phyloP scores from a whole-genome alignment of 2,329 filamentous ascomycete genomes.

The Xylariomycetidae sp. region DNA sequence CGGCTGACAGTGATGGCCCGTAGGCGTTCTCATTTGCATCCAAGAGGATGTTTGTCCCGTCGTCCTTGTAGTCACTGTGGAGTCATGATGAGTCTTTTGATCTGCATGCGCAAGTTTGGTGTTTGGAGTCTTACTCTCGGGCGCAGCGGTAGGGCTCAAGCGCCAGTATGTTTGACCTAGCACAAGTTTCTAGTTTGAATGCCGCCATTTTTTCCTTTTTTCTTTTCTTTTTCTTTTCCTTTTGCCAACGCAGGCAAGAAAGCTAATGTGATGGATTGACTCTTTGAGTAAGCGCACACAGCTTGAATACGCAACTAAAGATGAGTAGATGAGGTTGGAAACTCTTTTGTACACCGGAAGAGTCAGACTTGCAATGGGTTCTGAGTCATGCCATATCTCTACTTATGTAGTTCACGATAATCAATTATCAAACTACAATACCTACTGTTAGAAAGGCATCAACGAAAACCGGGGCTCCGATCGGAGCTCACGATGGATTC shows the following conservation, averaged over 20 bases:
- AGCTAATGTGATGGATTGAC: too few relatives aligned
- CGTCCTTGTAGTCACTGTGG: slow-evolving; percentile 98
- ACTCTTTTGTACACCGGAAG: too few relatives aligned
- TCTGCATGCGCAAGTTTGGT: slow-evolving; percentile 5
- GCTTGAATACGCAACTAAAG: too few relatives aligned
- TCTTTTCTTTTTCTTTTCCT: too few relatives aligned
- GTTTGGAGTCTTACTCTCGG: slow-evolving; percentile 59
- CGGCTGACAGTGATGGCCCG: slow-evolving; percentile 67
- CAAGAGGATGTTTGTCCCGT: slow-evolving; percentile 90
- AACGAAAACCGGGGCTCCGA: slow-evolving; percentile 21
- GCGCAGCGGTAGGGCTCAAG: slow-evolving; percentile 78
- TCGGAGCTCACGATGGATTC: slow-evolving; percentile 20
- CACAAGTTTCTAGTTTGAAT: slow-evolving; percentile 71
- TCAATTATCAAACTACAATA: too few relatives aligned
- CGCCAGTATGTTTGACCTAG: slow-evolving; percentile 70
- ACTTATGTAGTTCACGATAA: too few relatives aligned
- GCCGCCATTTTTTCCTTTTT: slow-evolving; percentile 52
- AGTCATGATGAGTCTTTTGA: slow-evolving; percentile 8
- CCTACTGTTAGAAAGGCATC: too few relatives aligned
- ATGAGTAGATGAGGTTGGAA: too few relatives aligned
- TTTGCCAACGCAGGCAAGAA: too few relatives aligned
- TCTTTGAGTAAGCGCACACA: too few relatives aligned
- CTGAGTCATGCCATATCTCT: too few relatives aligned
- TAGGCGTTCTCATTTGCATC: slow-evolving; percentile 98
- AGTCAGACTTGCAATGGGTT: too few relatives aligned